Percentiles rank a stretch among this genome's conserved stretches.
These are phyloP conservation scores for Daldinia vernicosa DNA, from an alignment of 495 filamentous ascomycete species.

Conservation along the genomic window DNA sequence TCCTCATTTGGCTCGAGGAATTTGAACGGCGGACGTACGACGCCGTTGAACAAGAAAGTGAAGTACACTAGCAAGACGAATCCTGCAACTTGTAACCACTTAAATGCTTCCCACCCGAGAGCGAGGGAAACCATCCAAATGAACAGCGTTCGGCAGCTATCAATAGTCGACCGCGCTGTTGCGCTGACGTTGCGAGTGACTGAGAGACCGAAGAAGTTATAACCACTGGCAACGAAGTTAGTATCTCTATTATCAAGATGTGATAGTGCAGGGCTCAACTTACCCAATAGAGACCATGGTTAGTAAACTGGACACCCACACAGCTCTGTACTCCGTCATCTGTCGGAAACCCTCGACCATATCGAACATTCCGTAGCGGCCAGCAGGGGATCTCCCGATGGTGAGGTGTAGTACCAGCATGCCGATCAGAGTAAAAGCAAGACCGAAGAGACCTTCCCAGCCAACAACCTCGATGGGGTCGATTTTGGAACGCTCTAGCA, in stretches of 20 bases:
- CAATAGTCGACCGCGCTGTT: slow-evolving; percentile 92
- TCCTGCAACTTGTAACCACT: slow-evolving; percentile 92
- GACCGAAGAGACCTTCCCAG: slow-evolving; percentile 95
- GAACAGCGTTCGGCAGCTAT: slow-evolving; percentile 96
- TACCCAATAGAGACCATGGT: slow-evolving; percentile 99
- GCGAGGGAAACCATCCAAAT: slow-evolving; percentile 97
- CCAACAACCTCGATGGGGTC: slow-evolving; percentile 92
- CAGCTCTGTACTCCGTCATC: slow-evolving; percentile 71
- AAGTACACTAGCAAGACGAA: slow-evolving; percentile 93
- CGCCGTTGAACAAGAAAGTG: slow-evolving; percentile 95
- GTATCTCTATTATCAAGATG: slow-evolving; percentile 12
- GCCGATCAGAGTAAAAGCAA: slow-evolving; percentile 77
- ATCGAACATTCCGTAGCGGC: slow-evolving; percentile 87
- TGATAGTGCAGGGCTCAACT: slow-evolving; percentile 45
- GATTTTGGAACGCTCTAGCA: slow-evolving; percentile 87
- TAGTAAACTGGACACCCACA: slow-evolving; percentile 77
- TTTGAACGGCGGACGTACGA: slow-evolving; percentile 79
- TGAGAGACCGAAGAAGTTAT: slow-evolving; percentile 97
- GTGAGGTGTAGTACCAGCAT: slow-evolving; percentile 83
- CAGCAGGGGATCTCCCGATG: slow-evolving; percentile 77
- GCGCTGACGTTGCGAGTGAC: slow-evolving; percentile 90
- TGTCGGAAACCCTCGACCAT: slow-evolving; percentile 83
- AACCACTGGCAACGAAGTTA: slow-evolving; percentile 67
- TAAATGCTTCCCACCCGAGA: slow-evolving; percentile 96
- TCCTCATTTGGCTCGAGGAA: slow-evolving; percentile 62